Conservation (phyloP, 208 protist species). For the Trypanosoma caninum region DNA sequence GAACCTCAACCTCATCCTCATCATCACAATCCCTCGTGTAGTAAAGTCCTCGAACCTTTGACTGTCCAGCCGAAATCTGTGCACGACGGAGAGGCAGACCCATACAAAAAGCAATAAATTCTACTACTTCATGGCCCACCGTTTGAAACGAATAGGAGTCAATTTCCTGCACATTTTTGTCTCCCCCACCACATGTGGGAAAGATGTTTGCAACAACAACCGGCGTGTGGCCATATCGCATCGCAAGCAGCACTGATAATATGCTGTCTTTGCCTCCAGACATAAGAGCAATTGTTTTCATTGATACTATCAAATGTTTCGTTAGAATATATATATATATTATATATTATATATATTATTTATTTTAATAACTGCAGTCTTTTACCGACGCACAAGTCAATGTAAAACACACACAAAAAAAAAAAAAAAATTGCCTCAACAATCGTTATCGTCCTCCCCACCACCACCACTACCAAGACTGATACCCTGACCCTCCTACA, state of each 20-base stretch:
- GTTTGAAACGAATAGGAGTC: slow-evolving; percentile 99
- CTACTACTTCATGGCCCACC: slow-evolving; percentile 94
- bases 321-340: too few species aligned
- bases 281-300: slow-evolving; percentile 96
- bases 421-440: not conserved
- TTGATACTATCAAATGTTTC: too few species aligned
- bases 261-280: slow-evolving; percentile 98
- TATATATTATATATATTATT: not conserved
- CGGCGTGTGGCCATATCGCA: slow-evolving; percentile 94
- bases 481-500: too few species aligned
- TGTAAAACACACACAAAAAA: not conserved
- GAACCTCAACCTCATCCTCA: slow-evolving; percentile 97
- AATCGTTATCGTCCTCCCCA: too few species aligned
- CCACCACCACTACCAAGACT: too few species aligned
- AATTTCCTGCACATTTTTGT: slow-evolving; percentile 82
- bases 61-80: slow-evolving; percentile 61
- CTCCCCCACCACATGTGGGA: slow-evolving; percentile 18
- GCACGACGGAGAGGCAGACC: slow-evolving; percentile 91
- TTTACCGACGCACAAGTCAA: too few species aligned
- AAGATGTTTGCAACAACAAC: slow-evolving; percentile 96
- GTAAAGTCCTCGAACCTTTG: slow-evolving; percentile 66
- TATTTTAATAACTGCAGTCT: too few species aligned
- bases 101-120: slow-evolving; percentile 86
- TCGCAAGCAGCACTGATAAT: slow-evolving; percentile 91
- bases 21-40: slow-evolving; percentile 70